A percentile compares a stretch with the other conserved stretches of the same genome.
phyloP scores from a whole-genome alignment of 1,139 yeast genomes.

The Kluyveromyces sp. region DNA sequence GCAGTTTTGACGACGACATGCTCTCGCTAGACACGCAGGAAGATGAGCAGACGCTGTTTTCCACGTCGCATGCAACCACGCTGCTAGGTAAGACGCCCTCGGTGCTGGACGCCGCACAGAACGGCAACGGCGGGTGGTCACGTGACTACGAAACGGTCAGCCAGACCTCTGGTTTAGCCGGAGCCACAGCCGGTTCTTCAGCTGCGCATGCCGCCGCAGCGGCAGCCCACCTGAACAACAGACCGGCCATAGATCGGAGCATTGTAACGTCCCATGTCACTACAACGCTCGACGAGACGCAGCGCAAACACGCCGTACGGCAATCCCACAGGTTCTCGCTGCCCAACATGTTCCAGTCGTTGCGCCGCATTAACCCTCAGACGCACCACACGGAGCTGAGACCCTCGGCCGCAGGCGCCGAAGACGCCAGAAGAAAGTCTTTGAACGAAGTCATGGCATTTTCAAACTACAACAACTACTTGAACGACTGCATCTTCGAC shows the following conservation, averaged over 20 bases:
- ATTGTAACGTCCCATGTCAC: conserved; percentile 1
- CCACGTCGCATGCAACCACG: conserved; percentile 4
- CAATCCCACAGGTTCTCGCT: conserved; percentile 1
- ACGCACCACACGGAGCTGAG: conserved; percentile 3
- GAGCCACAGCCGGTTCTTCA: neutral
- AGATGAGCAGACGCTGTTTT: conserved; percentile 6
- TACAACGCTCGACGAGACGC: conserved; percentile 1
- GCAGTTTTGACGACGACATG: conserved; percentile 3
- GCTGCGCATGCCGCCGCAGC: neutral
- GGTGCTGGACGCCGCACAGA: too few species aligned
- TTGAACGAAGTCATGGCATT: conserved; percentile 8
- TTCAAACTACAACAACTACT: conserved; percentile 16
- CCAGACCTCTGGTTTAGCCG: too few species aligned
- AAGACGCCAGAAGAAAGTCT: neutral
- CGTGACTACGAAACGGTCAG: neutral
- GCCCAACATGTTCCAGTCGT: neutral
- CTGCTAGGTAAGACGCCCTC: conserved; percentile 6
- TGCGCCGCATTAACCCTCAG: neutral
- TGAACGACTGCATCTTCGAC: conserved; percentile 12
- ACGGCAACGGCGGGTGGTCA: neutral
- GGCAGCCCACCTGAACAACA: neutral
- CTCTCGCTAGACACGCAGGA: conserved; percentile 1
- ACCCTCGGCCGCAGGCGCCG: neutral
- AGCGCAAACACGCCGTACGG: conserved; percentile 4
- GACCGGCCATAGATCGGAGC: neutral